Conservation (phyloP, 2,329 filamentous ascomycete species). For the Fusarium goolgardi region DNA sequence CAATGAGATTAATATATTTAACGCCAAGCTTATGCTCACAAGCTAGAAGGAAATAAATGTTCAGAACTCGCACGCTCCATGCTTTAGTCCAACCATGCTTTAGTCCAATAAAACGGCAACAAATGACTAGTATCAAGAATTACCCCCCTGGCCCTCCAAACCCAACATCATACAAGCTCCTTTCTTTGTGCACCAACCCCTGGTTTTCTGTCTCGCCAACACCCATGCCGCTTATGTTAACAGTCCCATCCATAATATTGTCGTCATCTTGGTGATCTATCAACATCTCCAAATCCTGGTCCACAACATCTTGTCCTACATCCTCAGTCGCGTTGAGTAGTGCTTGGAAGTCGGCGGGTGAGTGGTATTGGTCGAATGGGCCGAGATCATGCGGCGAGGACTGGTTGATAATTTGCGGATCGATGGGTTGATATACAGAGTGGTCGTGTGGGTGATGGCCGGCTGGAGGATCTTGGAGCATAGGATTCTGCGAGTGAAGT, state of each 20-base stretch:
- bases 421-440: conserved; percentile 65
- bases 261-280: conserved; percentile 61
- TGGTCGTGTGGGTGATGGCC: conserved; percentile 43
- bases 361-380: conserved; percentile 56
- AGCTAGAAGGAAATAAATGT: conserved; percentile 14
- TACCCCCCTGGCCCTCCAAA: conserved; percentile 44
- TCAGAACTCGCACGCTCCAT: conserved; percentile 38
- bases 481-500: conserved; percentile 46
- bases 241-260: conserved; percentile 37
- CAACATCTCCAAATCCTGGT: conserved; percentile 64
- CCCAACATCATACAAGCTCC: conserved; percentile 47
- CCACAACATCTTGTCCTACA: conserved; percentile 56
- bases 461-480: conserved; percentile 50
- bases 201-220: conserved; percentile 24
- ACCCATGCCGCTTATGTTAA: conserved; percentile 38
- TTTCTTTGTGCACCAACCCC: conserved; percentile 41
- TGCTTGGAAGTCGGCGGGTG: conserved; percentile 65
- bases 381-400: conserved; percentile 47
- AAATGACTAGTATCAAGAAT: neutral
- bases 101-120: conserved; percentile 1
- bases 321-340: conserved; percentile 62
- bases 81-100: conserved; percentile 12
- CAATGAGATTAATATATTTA: neutral
- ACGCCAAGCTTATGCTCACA: conserved; percentile 19
- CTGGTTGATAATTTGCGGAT: conserved; percentile 67